Conservation (phyloP, 2,329 filamentous ascomycete genomes). For the Pezicula rhizophila region DNA sequence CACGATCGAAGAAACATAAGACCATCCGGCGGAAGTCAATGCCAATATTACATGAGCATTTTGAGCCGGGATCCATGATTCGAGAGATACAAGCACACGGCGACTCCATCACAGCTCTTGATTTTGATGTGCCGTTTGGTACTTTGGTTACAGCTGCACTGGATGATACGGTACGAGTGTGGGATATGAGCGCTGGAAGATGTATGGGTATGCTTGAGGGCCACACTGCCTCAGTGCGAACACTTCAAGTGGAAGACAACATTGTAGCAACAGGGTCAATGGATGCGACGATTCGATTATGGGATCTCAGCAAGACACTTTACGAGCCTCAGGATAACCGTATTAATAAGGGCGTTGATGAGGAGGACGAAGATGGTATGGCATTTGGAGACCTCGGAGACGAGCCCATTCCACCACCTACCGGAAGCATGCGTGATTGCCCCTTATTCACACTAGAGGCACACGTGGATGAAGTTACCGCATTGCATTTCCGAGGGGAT, state of each 20-base stretch:
- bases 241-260: constrained; percentile 91
- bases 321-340: constrained; percentile 59
- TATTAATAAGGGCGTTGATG: constrained; percentile 50
- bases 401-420: constrained; percentile 60
- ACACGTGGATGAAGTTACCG: constrained; percentile 91
- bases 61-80: constrained; percentile 82
- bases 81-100: constrained; percentile 83
- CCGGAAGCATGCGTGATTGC: constrained; percentile 83
- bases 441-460: constrained; percentile 82
- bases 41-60: constrained; percentile 92
- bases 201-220: constrained; percentile 91
- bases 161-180: constrained; percentile 91
- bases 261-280: constrained; percentile 90
- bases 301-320: constrained; percentile 86
- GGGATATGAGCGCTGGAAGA: constrained; percentile 89
- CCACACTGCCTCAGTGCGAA: constrained; percentile 87
- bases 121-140: constrained; percentile 97
- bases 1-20: constrained; percentile 46
- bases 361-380: constrained; percentile 60
- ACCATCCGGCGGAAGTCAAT: constrained; percentile 72
- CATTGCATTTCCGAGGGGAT: constrained; percentile 82
- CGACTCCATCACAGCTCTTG: constrained; percentile 81
- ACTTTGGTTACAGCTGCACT: constrained; percentile 87
- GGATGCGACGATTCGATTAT: constrained; percentile 89
- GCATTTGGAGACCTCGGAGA: constrained; percentile 69